Evolutionary conservation across 352 stramenopile species (phyloP).

Genomic region (Pythium aristosporum): DNA sequence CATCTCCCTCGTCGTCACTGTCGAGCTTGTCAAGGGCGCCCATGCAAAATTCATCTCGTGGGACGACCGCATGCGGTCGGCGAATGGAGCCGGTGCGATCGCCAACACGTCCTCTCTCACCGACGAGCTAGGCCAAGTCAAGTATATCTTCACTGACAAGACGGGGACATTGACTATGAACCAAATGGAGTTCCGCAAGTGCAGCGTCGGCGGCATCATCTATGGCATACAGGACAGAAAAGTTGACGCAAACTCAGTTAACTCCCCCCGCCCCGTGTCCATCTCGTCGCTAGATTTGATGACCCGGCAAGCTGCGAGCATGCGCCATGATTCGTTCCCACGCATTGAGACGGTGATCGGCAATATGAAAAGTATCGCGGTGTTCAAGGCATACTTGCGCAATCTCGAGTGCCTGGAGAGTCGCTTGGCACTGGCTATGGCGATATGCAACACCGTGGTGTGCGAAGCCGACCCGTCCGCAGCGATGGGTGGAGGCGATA

Average conservation of each 20-base stretch:
- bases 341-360: slow-evolving; percentile 12
- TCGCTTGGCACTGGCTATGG: slow-evolving; percentile 69
- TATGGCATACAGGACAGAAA: slow-evolving; percentile 67
- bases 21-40: slow-evolving; percentile 74
- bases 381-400: slow-evolving; percentile 47
- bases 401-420: slow-evolving; percentile 57
- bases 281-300: slow-evolving; percentile 24
- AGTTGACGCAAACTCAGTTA: slow-evolving; percentile 13
- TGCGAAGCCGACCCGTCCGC: slow-evolving; percentile 43
- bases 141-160: slow-evolving; percentile 94
- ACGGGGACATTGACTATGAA: slow-evolving; percentile 95
- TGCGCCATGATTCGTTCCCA: slow-evolving; percentile 15
- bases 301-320: slow-evolving; percentile 15
- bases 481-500: slow-evolving; percentile 25
- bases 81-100: slow-evolving; percentile 56
- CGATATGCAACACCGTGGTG: slow-evolving; percentile 87
- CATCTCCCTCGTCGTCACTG: slow-evolving; percentile 91
- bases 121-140: slow-evolving; percentile 92
- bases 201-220: slow-evolving; percentile 86
- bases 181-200: slow-evolving; percentile 96
- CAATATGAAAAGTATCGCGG: slow-evolving; percentile 29
- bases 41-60: slow-evolving; percentile 82
- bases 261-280: slow-evolving; percentile 17
- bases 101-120: slow-evolving; percentile 90
- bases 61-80: slow-evolving; percentile 62